Evolutionary conservation across 2,329 filamentous ascomycete genomes (phyloP).

Genomic region (Claviceps citrina): DNA sequence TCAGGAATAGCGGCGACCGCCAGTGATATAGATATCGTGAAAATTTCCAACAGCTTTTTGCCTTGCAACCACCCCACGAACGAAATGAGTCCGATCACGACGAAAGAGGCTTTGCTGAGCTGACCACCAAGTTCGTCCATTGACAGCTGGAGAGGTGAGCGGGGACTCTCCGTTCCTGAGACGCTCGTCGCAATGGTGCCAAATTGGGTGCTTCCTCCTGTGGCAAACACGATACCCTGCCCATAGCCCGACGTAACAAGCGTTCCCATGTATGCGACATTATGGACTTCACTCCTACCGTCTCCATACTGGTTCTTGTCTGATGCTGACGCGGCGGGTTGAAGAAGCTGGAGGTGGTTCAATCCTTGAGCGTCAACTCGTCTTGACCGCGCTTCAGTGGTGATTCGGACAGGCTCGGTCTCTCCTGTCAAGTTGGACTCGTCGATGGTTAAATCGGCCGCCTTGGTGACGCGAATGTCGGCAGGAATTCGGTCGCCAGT

Average conservation of each 20-base stretch:
- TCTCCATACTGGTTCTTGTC: conserved; percentile 43
- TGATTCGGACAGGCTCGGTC: conserved; percentile 80
- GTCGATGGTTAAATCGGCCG: conserved; percentile 82
- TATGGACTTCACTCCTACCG: conserved; percentile 55
- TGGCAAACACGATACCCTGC: conserved; percentile 93
- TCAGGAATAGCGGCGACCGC: conserved; percentile 94
- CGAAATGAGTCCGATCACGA: conserved; percentile 84
- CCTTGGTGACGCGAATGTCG: conserved; percentile 84
- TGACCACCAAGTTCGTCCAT: conserved; percentile 98
- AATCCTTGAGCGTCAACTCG: conserved; percentile 15
- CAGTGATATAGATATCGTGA: conserved; percentile 91
- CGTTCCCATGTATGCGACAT: conserved; percentile 97
- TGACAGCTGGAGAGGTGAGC: conserved; percentile 82
- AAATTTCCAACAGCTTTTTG: conserved; percentile 80
- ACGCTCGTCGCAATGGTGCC: conserved; percentile 90
- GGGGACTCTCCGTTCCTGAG: conserved; percentile 85
- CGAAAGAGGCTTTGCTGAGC: conserved; percentile 91
- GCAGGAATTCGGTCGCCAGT: conserved; percentile 94
- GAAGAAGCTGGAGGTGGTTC: conserved; percentile 15
- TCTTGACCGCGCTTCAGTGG: conserved; percentile 39
- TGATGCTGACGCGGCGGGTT: conserved; percentile 26
- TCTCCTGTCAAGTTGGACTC: conserved; percentile 95
- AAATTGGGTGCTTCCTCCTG: conserved; percentile 85
- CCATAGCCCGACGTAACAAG: conserved; percentile 88
- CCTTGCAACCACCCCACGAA: conserved; percentile 81